Evolutionary conservation across 805 yeast species (phyloP), one percentile per base, ranked within the genome.

Genomic region (Dipodascus albidus): DNA sequence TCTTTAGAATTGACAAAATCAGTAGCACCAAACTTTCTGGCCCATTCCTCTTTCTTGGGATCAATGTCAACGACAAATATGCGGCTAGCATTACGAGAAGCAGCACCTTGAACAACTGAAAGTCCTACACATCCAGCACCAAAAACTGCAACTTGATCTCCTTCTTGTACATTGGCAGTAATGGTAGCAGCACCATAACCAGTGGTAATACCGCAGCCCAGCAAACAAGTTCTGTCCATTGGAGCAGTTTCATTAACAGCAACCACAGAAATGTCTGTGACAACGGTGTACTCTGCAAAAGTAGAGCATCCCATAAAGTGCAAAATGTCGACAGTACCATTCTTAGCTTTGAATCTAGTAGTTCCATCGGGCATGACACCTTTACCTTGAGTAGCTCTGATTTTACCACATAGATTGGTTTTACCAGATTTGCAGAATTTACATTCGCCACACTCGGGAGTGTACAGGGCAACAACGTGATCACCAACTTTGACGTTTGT

Each of bases 281-380:
- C 96, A 54, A 93, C 99, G 14, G 99, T 91, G 70, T 93, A 93
- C 74, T 93, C 95, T 41, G 96, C 82, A 72, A 93, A 93, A 24
- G 97, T 86, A 35, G 98, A 91, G 70, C 96, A 87, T 50, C 99
- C 99, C 99, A 93, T 93, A 70, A 87, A 93, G 71, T 93, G 98
- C 63, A 82, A 76, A 53, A 93, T 71, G 48, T 82, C 79, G 6
- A 38, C 78, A 60, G 98, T 99, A 59, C 99, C 99, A 50, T 73
- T 69, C 59, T 69, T 67, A 67, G 85, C 81, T 59, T 77, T 81
- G 76, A 93, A 91, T 70, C 99, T 82, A 48, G 86, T 70, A 51
- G 99, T 91, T 20, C 98, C 99, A 68, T 93, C 99, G 58, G 99
- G 99, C 96, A 93, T 86, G 55, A 91, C 85, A 69, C 99, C 99